Conservation (phyloP, 2,329 filamentous ascomycete species). For the Cryphonectria nitschkei region DNA sequence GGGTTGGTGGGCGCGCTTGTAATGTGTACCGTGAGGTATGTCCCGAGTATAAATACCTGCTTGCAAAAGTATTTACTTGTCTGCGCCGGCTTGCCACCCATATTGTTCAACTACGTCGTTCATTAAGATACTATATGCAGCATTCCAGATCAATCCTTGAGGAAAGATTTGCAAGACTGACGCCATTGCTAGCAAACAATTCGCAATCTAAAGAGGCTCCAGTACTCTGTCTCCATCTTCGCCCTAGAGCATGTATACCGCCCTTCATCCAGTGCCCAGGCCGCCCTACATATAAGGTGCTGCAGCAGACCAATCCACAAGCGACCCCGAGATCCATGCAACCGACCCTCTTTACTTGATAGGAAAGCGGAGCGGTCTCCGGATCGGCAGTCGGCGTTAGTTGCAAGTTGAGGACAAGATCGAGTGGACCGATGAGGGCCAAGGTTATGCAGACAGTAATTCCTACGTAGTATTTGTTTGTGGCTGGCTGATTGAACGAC, state of each 20-base stretch:
- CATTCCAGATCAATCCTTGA: no score
- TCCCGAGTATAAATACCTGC: neutral
- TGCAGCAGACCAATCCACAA: no score
- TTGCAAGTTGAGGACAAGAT: neutral
- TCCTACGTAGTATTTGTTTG: neutral
- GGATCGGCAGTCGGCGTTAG: neutral
- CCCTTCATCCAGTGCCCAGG: neutral
- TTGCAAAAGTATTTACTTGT: neutral
- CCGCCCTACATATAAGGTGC: neutral
- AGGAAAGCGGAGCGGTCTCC: neutral
- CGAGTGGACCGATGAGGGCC: neutral
- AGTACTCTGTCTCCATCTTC: neutral
- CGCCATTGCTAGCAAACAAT: neutral
- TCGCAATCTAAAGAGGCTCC: neutral
- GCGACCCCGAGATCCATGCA: no score
- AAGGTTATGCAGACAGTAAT: neutral
- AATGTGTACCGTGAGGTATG: no score
- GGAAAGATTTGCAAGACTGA: neutral
- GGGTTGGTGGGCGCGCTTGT: no score
- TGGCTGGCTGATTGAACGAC: no score
- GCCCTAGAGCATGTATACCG: neutral
- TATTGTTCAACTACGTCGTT: neutral
- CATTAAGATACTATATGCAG: no score
- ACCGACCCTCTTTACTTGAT: neutral
- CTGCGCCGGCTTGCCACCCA: neutral